Evolutionary conservation across 2,329 filamentous ascomycete species (phyloP), one percentile per base, ranked within the genome.

Genomic region (Aspergillus calidoustus): DNA sequence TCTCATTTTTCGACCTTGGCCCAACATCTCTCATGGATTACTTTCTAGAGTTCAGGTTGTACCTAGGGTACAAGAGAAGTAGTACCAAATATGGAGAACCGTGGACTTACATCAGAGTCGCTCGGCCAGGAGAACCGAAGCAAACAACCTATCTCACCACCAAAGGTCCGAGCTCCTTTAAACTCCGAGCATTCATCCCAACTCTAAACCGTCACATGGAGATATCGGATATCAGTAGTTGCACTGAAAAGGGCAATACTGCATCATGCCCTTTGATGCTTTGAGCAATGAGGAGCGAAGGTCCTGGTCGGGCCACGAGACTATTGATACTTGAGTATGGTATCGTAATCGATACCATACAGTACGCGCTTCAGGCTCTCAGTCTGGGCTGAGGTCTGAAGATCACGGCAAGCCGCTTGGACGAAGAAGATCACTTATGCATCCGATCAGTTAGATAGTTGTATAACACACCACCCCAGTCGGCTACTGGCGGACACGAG

Each of bases 401-500:
- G 59, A 64, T 62, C 64, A 67, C 64, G 64, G 61, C 64, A 65
- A 64, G 65, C 64, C 62, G 65, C 64, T 53, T 30, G n/a, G 28
- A 53, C 49, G 25, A 54, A 60, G 61, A 44, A 61, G 61, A 59
- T 66, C 55, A 66, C 53, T 66, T 52, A 55, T 65, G 60, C 64
- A 66, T 66, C 66, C 64, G 59, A 68, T 53, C 54, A 56, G 54
- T 56, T 58, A 54, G 25, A 28, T 7, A 28, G 25, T 28, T 28
- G 6, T 4, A 28, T 7, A 19, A 31, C 54, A 44, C 34, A 23
- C 19, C 52, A 34, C 17, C 31, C 25, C 22, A 13, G n/a, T 23
- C 5, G 22, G 19, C 46, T 48, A 48, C 46, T 48, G 22, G 46
- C 41, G 11, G 50, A 22, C 41, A 22, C 8, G 23, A 17, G 47